phyloP scores from a whole-genome alignment of 129 eudicot genomes.

The Deinandra increscens region DNA sequence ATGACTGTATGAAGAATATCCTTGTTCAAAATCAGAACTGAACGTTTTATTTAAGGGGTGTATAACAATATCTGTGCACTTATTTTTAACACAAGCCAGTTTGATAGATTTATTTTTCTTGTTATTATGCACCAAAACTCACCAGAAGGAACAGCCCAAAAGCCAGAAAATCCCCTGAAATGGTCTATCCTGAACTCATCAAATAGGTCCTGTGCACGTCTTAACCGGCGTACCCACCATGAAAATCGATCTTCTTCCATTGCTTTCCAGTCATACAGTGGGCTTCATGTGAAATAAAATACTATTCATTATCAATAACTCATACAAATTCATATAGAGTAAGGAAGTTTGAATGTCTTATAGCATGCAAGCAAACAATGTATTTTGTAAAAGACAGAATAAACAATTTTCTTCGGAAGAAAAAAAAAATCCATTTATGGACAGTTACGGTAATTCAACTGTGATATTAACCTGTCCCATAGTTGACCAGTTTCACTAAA shows the following conservation, averaged over 20 bases:
- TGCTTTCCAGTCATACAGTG: constrained; percentile 91
- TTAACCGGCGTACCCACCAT: constrained; percentile 83
- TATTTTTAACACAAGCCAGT: neutral
- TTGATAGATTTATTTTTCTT: neutral
- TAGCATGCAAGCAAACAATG: constrained; percentile 22
- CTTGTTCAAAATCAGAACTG: constrained; percentile 5
- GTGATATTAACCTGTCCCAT: constrained; percentile 75
- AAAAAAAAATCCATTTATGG: neutral
- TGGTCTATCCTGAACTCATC: constrained; percentile 98
- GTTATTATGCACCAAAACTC: constrained; percentile 25
- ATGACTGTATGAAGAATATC: neutral
- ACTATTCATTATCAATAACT: constrained; percentile 3
- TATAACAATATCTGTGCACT: neutral
- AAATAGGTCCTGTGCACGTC: constrained; percentile 80
- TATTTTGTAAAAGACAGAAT: constrained; percentile 8
- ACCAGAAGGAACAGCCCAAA: constrained; percentile 99
- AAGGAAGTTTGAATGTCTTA: constrained; percentile 2
- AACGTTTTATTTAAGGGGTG: neutral
- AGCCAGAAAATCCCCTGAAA: constrained; percentile 97
- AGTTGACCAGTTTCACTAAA: constrained; percentile 99
- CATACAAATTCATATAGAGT: neutral
- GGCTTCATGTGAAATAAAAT: constrained; percentile 48
- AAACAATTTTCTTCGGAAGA: neutral
- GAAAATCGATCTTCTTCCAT: constrained; percentile 84
- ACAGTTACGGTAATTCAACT: neutral